Evolutionary conservation across 768 basidiomycete species (phyloP).

Genomic region (Leccinum ochraceum): DNA sequence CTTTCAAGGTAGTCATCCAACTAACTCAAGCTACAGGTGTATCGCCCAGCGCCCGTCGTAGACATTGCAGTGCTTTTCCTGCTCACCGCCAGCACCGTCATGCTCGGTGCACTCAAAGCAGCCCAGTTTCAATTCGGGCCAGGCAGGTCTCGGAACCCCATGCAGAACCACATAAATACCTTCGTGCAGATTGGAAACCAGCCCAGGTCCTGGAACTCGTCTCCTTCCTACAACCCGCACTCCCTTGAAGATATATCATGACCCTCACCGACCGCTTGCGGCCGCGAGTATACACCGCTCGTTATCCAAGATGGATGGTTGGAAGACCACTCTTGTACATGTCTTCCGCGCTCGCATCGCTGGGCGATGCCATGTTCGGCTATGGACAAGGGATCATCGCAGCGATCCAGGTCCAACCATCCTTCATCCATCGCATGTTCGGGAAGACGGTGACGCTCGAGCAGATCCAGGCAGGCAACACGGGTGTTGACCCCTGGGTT

Average conservation of each 20-base stretch:
- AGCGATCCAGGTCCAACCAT: conserved; percentile 51
- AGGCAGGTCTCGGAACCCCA: conserved; percentile 18
- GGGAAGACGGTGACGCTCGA: conserved; percentile 44
- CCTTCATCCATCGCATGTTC: conserved; percentile 52
- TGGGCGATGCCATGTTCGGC: conserved; percentile 59
- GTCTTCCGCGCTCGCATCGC: conserved; percentile 53
- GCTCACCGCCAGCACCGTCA: neutral
- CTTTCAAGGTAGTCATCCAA: neutral
- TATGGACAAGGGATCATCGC: conserved; percentile 57
- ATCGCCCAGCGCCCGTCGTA: neutral
- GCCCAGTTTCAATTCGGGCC: conserved; percentile 24
- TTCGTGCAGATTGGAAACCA: neutral
- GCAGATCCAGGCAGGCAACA: conserved; percentile 44
- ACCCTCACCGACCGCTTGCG: conserved; percentile 32
- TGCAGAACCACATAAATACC: conserved; percentile 27
- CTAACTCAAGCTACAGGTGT: neutral
- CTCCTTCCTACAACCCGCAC: conserved; percentile 1
- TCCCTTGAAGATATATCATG: conserved; percentile 20
- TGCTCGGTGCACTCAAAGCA: neutral
- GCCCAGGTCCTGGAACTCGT: neutral
- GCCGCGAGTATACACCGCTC: conserved; percentile 42
- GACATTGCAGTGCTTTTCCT: conserved; percentile 2
- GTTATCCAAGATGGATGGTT: conserved; percentile 55
- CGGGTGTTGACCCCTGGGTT: conserved; percentile 46
- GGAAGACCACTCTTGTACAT: conserved; percentile 50